Conservation (phyloP, 2,329 filamentous ascomycete species). For the Amesomyces nigricolor region DNA sequence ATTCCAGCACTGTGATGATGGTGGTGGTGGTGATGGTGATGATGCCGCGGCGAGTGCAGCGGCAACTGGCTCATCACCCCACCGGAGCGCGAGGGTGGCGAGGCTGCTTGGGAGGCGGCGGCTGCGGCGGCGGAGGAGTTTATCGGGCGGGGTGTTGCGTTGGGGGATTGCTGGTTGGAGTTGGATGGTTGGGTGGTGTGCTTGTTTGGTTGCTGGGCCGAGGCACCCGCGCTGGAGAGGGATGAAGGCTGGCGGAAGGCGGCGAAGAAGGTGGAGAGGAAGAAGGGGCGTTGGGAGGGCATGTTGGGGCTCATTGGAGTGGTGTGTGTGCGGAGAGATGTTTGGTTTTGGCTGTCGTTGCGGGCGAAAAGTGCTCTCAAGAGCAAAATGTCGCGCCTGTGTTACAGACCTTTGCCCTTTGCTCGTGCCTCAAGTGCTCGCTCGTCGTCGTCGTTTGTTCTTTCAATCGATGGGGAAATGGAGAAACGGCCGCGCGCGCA, state of each 20-base stretch:
- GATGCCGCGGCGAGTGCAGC: conserved; percentile 27
- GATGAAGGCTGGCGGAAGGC: conserved; percentile 45
- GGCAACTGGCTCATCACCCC: conserved; percentile 30
- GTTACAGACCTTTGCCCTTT: background rate
- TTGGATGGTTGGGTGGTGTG: conserved; percentile 30
- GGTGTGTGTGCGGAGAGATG: too few species aligned
- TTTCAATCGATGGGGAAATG: background rate
- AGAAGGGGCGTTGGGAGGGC: conserved; percentile 51
- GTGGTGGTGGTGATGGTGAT: conserved; percentile 26
- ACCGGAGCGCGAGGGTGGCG: conserved; percentile 19
- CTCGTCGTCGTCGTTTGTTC: too few species aligned
- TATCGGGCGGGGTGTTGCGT: conserved; percentile 21
- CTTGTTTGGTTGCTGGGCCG: conserved; percentile 35
- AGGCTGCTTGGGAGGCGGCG: conserved; percentile 14
- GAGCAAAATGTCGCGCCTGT: background rate
- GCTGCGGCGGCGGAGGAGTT: conserved; percentile 8
- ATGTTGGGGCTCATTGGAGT: conserved; percentile 30
- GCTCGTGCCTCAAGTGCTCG: background rate
- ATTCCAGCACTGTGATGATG: conserved; percentile 29
- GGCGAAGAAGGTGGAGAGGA: conserved; percentile 52
- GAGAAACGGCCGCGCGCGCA: background rate
- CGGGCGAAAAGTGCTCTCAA: background rate
- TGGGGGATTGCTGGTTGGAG: conserved; percentile 10
- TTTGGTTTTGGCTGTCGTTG: too few species aligned
- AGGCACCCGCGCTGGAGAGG: conserved; percentile 18